Base-by-base conservation (phyloP, 2,329 filamentous ascomycete genomes). In the Colletotrichum sp. region DNA sequence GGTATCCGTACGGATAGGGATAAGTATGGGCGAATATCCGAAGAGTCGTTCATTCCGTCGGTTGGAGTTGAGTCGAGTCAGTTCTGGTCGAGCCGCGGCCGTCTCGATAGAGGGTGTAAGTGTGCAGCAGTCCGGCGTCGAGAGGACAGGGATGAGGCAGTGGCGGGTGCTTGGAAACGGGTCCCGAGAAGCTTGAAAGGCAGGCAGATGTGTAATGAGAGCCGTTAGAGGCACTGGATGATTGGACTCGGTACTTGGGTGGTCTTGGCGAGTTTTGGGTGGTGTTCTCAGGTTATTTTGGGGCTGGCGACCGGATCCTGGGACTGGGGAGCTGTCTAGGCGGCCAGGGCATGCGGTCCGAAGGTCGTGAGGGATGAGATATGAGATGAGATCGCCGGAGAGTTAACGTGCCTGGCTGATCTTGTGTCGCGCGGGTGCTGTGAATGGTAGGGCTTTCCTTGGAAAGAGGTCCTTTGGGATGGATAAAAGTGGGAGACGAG, bases 171-270 rank as follows among this genome's bases (percentile, higher is more conserved):
- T 72, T 57, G 44, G 24, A 49, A 62, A 68, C 26, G 57, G 69
- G 57, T 55, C 63, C 64, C 24, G 73, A 57, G 69, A 73, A 73
- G 73, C 55, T 69, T 76, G 73, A 69, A 76, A 64, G 28, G n/a
- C 30, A 68, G 32, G 32, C 32, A 36, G 69, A 69, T 60, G 59
- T 64, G 70, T 34, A 72, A 63, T 72, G 62, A 65, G n/a, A 64
- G 62, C 60, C 68, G 36, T 44, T 44, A 26, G 52, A 71, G 69
- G 30, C 39, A 63, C 52, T 49, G 30, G 63, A 76, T 76, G 73
- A 65, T 73, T 76, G 70, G 74, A 57, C 52, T 76, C 74, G 64
- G 65, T 73, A 69, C 44, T 76, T 69, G 49, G 59, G 63, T n/a
- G 34, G 70, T 69, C 74, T 76, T 76, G 74, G 70, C 74, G 49